Base-by-base conservation (phyloP, 73 alveolate species). In the Symbiodinium pilosum region DNA sequence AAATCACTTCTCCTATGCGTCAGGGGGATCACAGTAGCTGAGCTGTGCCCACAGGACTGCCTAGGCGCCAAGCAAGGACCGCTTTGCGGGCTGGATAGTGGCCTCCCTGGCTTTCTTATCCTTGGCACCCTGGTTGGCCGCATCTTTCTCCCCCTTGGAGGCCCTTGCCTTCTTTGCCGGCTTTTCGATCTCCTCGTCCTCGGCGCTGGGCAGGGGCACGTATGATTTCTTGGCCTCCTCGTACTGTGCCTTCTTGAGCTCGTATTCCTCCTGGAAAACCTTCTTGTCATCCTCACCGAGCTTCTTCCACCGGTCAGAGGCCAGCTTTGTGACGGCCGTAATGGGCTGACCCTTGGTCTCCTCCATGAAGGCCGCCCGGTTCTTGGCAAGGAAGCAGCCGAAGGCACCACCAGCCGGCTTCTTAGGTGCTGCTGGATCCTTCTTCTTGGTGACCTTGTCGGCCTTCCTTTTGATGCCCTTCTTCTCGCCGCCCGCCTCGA, bases 141-240 rank as follows among this genome's bases (percentile, higher is more conserved):
- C 71, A 21, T 54, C 71, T 30, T 54, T 54, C 71, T 54, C 71
- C 71, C 26, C 71, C 71, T 54, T 54, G 71, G 71, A 54, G n/a
- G 26, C n/a, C 71, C 71, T 21, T 30, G 71, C 71, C 71, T 54
- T 54, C 71, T 54, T 54, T 59, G 44, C 51, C 1, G 92, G 69
- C 59, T 40, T 40, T 32, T 21, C 39, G 24, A 42, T 52, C 30
- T 21, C 69, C n/a, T n/a, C n/a, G n/a, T 43, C 51, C 38, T 39
- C 92, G 42, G 69, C 92, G 36, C 42, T 47, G 83, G 93, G 71
- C 93, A 51, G 20, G 2, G 93, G 93, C 42, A 51, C 93, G 56
- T 86, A 86, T 34, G 93, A 86, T 83, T 86, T 86, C 93, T 44
- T 86, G 93, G 93, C 93, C 56, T 86, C 93, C 38, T 86, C 83